Percentiles rank a stretch among this genome's conserved stretches.
Conservation (phyloP, 352 stramenopile genomes). For the Paralagenidium karlingii region DNA sequence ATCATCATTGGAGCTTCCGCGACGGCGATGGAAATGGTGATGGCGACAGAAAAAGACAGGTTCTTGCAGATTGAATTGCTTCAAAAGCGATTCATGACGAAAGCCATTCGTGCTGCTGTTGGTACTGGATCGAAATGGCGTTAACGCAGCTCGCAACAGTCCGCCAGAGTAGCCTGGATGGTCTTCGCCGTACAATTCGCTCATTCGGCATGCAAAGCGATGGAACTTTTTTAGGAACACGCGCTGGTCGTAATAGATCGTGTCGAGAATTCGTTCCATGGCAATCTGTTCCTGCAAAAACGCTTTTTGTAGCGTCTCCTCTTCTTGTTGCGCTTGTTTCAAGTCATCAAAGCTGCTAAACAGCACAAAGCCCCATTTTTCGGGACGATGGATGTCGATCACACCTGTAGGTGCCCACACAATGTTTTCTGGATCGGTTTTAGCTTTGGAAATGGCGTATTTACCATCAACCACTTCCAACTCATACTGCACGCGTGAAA, state of each 20-base stretch:
- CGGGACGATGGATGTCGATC: constrained; percentile 62
- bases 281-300: constrained; percentile 37
- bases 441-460: constrained; percentile 27
- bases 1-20: too few relatives aligned
- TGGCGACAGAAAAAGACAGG: constrained; percentile 13
- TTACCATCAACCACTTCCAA: constrained; percentile 30
- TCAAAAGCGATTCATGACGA: constrained; percentile 12
- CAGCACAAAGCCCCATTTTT: constrained; percentile 59
- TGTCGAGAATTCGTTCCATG: constrained; percentile 43
- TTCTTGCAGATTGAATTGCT: constrained; percentile 15
- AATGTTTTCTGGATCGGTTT: constrained; percentile 53
- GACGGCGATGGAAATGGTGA: constrained; percentile 1
- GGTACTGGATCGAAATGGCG: background rate
- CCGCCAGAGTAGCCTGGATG: too few relatives aligned
- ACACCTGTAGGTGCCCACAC: constrained; percentile 61
- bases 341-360: constrained; percentile 30
- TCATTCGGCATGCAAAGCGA: constrained; percentile 25
- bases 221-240: constrained; percentile 22
- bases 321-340: constrained; percentile 19
- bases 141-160: background rate
- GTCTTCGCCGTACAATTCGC: constrained; percentile 30
- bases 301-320: constrained; percentile 13
- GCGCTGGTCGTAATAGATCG: constrained; percentile 58
- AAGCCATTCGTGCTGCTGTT: constrained; percentile 6
- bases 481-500: constrained; percentile 80